Evolutionary conservation across 257 asterid genomes (phyloP), one percentile per base, ranked within the genome.

Genomic region (Phtheirospermum japonicum): DNA sequence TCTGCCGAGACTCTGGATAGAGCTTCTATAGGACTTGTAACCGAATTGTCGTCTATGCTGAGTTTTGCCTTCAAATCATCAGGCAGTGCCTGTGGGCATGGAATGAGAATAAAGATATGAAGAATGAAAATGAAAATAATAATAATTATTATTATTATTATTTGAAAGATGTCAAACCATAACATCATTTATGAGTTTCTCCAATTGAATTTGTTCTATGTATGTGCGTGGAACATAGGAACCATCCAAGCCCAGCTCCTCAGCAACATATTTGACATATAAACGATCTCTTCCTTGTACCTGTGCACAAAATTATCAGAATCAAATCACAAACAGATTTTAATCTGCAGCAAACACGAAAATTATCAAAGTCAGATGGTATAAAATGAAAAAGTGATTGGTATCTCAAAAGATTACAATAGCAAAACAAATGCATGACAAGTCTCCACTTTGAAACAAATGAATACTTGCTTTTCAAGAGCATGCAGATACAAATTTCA

Each of bases 121-220:
- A n/a, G n/a, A n/a, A n/a, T n/a, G n/a, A n/a, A n/a, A n/a, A n/a
- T n/a, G n/a, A n/a, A n/a, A n/a, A n/a, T n/a, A n/a, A n/a, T 80
- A n/a, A n/a, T n/a, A n/a, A 46, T 7, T 13, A 46, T 5, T 6
- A 46, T 5, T 16, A 4, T 14, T n/a, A 48, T 18, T 6, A 20
- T 46, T 54, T 57, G 59, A 64, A 53, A 70, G 57, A 48, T 17
- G 57, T 52, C 79, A 2, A 73, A 93, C 99, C 99, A 93, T 89
- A 39, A 93, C 96, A 71, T 93, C 99, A 39, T 93, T 85, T 40
- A 83, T 79, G 75, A 93, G 94, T 79, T 93, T 93, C 77, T 93
- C 99, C 86, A 93, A 63, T 39, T 93, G 99, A 82, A 93, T 93
- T 59, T 93, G 99, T 72, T 89, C 99, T 30, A 93, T 93, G 79